These are phyloP conservation scores for Acorus calamus DNA, from an alignment of 106 monocot species.

Conservation along the genomic window DNA sequence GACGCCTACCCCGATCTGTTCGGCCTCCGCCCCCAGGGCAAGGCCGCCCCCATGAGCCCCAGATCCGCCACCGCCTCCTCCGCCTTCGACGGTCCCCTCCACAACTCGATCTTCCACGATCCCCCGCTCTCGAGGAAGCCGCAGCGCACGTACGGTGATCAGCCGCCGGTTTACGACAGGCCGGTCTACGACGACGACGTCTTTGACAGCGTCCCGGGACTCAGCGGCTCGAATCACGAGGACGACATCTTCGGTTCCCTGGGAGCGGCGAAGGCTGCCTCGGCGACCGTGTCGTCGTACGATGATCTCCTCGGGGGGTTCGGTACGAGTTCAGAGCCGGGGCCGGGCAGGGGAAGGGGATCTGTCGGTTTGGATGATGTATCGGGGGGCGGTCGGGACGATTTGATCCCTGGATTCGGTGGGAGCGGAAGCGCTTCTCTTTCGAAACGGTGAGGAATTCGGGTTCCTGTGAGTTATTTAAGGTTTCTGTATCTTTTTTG, in stretches of 20 bases:
- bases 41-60: constrained; percentile 37
- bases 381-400: constrained; percentile 33
- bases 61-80: constrained; percentile 13
- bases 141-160: constrained; percentile 1
- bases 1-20: constrained; percentile 52
- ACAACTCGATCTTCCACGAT: constrained; percentile 17
- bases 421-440: constrained; percentile 17
- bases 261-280: neutral
- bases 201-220: constrained; percentile 53
- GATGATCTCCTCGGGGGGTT: constrained; percentile 22
- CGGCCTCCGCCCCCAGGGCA: constrained; percentile 53
- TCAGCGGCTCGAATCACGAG: constrained; percentile 5
- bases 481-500: too few relatives aligned
- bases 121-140: neutral
- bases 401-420: constrained; percentile 75
- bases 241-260: constrained; percentile 39
- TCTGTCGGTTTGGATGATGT: neutral
- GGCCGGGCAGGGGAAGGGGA: neutral
- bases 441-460: constrained; percentile 22
- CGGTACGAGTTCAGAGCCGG: too few relatives aligned
- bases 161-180: constrained; percentile 39
- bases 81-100: constrained; percentile 1
- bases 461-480: too few relatives aligned
- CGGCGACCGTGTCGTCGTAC: neutral
- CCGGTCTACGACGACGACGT: constrained; percentile 63